Evolutionary conservation across 2,329 filamentous ascomycete genomes (phyloP).

Genomic region (Aspergillus ibericus): DNA sequence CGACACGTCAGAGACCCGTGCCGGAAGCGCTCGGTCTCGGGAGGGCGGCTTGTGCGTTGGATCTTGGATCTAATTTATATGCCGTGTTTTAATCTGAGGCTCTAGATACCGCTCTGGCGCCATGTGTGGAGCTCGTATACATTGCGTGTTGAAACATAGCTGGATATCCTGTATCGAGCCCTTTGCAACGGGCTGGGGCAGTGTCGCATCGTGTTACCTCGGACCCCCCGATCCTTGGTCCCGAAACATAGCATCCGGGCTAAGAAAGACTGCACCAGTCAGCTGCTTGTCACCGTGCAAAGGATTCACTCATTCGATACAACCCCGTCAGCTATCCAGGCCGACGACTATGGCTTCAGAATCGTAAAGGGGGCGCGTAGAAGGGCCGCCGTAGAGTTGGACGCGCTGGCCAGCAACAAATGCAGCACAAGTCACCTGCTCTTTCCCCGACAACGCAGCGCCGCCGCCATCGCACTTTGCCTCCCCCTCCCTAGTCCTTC

Average conservation of each 20-base stretch:
- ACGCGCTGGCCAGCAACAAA: not conserved
- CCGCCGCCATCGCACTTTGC: not conserved
- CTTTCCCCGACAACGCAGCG: not conserved
- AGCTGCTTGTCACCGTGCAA: too few relatives aligned
- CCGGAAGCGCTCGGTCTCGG: not conserved
- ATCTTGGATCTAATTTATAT: not conserved
- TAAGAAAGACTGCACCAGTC: too few relatives aligned
- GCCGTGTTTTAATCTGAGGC: not conserved
- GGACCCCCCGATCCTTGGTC: too few relatives aligned
- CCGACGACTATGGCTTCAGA: not conserved
- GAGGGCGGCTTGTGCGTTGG: not conserved
- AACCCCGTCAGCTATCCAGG: not conserved
- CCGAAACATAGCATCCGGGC: too few relatives aligned
- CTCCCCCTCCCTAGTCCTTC: not conserved
- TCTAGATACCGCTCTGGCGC: too few relatives aligned
- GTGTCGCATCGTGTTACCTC: not conserved
- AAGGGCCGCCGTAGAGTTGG: not conserved
- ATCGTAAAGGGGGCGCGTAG: not conserved
- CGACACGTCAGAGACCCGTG: not conserved
- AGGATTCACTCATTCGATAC: too few relatives aligned
- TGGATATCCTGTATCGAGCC: not conserved
- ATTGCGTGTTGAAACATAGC: not conserved
- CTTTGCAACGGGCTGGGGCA: not conserved
- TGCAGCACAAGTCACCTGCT: not conserved
- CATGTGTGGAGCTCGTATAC: slow-evolving; percentile 1